phyloP scores from a whole-genome alignment of 2,329 filamentous ascomycete species.

The Aschersonia sp. region DNA sequence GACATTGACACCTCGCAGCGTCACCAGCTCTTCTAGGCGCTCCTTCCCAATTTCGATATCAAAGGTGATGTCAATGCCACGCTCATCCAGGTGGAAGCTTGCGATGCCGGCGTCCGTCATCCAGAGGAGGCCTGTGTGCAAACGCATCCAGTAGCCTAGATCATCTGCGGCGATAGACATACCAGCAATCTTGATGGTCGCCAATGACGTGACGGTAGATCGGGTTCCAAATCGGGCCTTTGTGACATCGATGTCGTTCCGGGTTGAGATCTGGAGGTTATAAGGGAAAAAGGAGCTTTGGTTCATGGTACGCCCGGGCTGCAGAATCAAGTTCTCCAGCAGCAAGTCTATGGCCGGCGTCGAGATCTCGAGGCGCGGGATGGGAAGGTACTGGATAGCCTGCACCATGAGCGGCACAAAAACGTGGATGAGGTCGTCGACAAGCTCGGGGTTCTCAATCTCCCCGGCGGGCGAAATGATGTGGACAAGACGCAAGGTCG shows the following conservation, averaged over 20 bases:
- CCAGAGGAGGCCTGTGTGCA: slow-evolving; percentile 61
- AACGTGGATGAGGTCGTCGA: slow-evolving; percentile 63
- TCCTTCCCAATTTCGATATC: slow-evolving; percentile 74
- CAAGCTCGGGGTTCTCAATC: slow-evolving; percentile 53
- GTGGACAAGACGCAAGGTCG: slow-evolving; percentile 50
- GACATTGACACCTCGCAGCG: slow-evolving; percentile 61
- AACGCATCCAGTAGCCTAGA: slow-evolving; percentile 76
- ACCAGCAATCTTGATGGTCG: slow-evolving; percentile 69
- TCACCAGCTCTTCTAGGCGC: slow-evolving; percentile 65
- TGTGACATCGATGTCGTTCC: slow-evolving; percentile 74
- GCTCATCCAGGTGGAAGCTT: slow-evolving; percentile 71
- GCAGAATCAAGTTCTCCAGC: slow-evolving; percentile 79
- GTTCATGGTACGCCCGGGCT: slow-evolving; percentile 75
- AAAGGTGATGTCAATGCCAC: slow-evolving; percentile 73
- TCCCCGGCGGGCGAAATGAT: slow-evolving; percentile 53
- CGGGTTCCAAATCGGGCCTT: slow-evolving; percentile 54
- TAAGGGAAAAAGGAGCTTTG: slow-evolving; percentile 81
- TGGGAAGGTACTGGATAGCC: slow-evolving; percentile 73
- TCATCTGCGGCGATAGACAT: slow-evolving; percentile 75
- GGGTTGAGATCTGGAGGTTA: slow-evolving; percentile 64
- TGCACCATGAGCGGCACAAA: slow-evolving; percentile 68
- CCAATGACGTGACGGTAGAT: slow-evolving; percentile 50
- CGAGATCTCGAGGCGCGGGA: slow-evolving; percentile 78
- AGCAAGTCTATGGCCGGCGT: slow-evolving; percentile 73
- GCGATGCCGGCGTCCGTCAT: slow-evolving; percentile 74